Conservation (phyloP, 2,329 filamentous ascomycete genomes). For the Podosphaera aphanis region DNA sequence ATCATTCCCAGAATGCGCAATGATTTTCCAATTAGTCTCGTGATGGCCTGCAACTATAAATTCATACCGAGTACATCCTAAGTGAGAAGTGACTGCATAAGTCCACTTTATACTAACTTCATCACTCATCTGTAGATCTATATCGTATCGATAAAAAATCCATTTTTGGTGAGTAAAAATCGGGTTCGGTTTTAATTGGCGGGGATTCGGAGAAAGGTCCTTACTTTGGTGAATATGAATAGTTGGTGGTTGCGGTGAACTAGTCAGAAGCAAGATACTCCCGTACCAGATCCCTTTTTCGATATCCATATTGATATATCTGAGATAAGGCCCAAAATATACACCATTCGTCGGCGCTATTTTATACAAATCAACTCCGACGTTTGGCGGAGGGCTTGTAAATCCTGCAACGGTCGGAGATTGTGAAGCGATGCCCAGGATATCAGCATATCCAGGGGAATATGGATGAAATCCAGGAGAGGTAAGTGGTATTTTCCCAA, state of each 20-base stretch:
- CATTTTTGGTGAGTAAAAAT: slow-evolving; percentile 83
- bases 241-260: slow-evolving; percentile 75
- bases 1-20: slow-evolving; percentile 89
- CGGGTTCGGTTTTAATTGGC: slow-evolving; percentile 57
- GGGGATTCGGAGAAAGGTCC: slow-evolving; percentile 78
- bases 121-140: slow-evolving; percentile 79
- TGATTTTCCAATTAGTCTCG: slow-evolving; percentile 86
- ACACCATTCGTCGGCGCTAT: slow-evolving; percentile 84
- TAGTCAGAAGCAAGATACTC: slow-evolving; percentile 80
- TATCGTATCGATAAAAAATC: slow-evolving; percentile 87
- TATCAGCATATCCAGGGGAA: slow-evolving; percentile 64
- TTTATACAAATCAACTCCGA: slow-evolving; percentile 85
- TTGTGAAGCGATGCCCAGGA: slow-evolving; percentile 56
- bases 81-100: slow-evolving; percentile 87
- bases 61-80: slow-evolving; percentile 94
- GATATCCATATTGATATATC: slow-evolving; percentile 93
- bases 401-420: slow-evolving; percentile 64
- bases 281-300: slow-evolving; percentile 79
- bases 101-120: slow-evolving; percentile 70
- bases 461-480: slow-evolving; percentile 69
- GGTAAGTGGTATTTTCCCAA: slow-evolving; percentile 39
- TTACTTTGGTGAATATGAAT: slow-evolving; percentile 83
- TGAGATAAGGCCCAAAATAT: slow-evolving; percentile 88
- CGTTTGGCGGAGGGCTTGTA: slow-evolving; percentile 64
- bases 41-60: slow-evolving; percentile 79